Percentiles rank a stretch among this genome's conserved stretches.
phyloP scores from a whole-genome alignment of 768 basidiomycete genomes.

The Leccinellum rugosiceps region DNA sequence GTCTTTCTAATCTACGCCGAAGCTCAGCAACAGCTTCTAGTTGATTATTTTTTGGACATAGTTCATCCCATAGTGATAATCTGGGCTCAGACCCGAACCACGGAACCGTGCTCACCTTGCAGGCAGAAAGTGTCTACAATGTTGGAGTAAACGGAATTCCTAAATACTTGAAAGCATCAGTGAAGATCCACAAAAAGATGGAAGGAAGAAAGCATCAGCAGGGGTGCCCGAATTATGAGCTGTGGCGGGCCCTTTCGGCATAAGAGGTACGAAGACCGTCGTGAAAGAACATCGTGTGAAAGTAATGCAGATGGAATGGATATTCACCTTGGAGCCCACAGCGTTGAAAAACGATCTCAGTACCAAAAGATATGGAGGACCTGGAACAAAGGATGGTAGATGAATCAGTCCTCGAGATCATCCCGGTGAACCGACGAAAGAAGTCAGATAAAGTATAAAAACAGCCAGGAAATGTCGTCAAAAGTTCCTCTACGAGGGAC shows the following conservation, averaged over 20 bases:
- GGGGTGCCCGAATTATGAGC: conserved; percentile 84
- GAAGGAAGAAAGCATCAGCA: conserved; percentile 45
- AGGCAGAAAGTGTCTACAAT: neutral
- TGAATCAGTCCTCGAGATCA: neutral
- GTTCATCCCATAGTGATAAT: conserved; percentile 19
- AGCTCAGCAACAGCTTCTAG: conserved; percentile 90
- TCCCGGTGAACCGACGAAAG: neutral
- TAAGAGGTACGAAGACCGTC: conserved; percentile 84
- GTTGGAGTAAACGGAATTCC: neutral
- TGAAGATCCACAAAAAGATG: neutral
- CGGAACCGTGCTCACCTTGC: conserved; percentile 7
- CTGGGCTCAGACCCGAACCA: too few species aligned
- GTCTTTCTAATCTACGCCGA: conserved; percentile 54
- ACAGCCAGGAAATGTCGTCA: conserved; percentile 85
- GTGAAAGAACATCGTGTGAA: conserved; percentile 41
- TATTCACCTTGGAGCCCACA: conserved; percentile 10
- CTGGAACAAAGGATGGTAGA: neutral
- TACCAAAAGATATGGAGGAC: neutral
- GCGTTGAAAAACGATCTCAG: too few species aligned
- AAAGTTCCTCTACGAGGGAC: conserved; percentile 32
- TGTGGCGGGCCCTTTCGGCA: conserved; percentile 95
- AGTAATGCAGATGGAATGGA: neutral
- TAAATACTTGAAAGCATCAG: neutral
- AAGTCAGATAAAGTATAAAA: conserved; percentile 57
- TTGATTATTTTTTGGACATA: conserved; percentile 53